phyloP scores from a whole-genome alignment of 306 rosid genomes.

The Geum urbanum region DNA sequence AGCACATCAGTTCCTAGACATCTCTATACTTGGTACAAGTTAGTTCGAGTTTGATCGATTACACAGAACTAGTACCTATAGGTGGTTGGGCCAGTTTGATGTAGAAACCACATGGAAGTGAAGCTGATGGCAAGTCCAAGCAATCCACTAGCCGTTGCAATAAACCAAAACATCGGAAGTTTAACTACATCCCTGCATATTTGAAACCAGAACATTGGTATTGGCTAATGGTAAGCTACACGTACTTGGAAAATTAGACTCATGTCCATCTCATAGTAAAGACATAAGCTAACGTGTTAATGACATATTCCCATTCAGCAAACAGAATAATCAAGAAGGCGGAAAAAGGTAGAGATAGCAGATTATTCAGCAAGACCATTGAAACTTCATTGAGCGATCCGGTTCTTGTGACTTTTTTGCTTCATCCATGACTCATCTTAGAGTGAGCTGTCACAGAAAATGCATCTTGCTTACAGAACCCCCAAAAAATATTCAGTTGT shows the following conservation, averaged over 20 bases:
- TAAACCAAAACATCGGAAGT: slow-evolving; percentile 65
- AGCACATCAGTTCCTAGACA: slow-evolving; percentile 12
- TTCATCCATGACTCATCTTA: slow-evolving; percentile 79
- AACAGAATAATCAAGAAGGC: slow-evolving; percentile 54
- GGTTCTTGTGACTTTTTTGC: slow-evolving; percentile 68
- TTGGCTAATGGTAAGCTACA: slow-evolving; percentile 15
- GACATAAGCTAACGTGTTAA: slow-evolving; percentile 52
- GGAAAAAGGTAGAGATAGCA: slow-evolving; percentile 74
- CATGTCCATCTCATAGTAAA: not conserved
- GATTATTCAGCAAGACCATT: slow-evolving; percentile 90
- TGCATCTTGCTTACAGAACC: slow-evolving; percentile 5
- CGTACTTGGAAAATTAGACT: not conserved
- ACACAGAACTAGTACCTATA: slow-evolving; percentile 47
- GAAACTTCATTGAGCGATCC: slow-evolving; percentile 84
- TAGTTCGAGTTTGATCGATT: slow-evolving; percentile 1
- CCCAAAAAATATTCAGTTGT: not conserved
- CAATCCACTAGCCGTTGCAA: slow-evolving; percentile 77
- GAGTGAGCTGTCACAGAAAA: slow-evolving; percentile 57
- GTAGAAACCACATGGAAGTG: slow-evolving; percentile 91
- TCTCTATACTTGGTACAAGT: not conserved
- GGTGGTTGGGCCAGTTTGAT: slow-evolving; percentile 87
- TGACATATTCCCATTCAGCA: slow-evolving; percentile 72
- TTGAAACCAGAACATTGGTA: slow-evolving; percentile 6
- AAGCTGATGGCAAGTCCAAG: slow-evolving; percentile 91
- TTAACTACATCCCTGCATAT: slow-evolving; percentile 60